Conservation (phyloP, 2,329 filamentous ascomycete genomes). For the Diaporthe eres region DNA sequence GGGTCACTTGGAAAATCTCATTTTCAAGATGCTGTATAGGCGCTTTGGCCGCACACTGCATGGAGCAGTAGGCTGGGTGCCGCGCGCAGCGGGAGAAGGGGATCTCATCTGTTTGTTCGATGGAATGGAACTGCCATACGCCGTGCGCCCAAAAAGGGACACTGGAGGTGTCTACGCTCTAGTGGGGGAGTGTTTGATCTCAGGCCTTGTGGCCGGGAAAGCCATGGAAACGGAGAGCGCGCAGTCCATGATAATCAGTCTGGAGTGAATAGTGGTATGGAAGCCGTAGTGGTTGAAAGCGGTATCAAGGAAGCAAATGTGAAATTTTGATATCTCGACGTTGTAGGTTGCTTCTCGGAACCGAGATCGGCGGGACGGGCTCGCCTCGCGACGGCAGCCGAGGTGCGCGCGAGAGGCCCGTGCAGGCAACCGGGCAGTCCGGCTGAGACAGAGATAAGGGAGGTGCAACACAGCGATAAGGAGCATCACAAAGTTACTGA, state of each 20-base stretch:
- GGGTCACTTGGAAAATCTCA: neutral
- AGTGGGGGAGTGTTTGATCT: neutral
- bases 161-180: neutral
- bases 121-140: neutral
- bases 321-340: neutral
- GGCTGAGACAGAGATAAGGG: neutral
- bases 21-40: neutral
- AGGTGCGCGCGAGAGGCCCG: neutral
- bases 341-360: neutral
- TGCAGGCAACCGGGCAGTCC: neutral
- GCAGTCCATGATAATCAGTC: neutral
- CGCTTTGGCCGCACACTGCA: neutral
- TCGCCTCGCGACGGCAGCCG: constrained; percentile 25
- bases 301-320: neutral
- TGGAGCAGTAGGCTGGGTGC: neutral
- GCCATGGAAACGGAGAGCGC: neutral
- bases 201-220: neutral
- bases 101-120: neutral
- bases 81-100: neutral
- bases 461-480: neutral
- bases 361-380: neutral
- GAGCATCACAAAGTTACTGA: neutral
- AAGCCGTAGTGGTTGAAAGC: too few relatives aligned
- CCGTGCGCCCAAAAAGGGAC: neutral
- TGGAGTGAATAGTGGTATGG: neutral